Conservation (phyloP, 2,329 filamentous ascomycete species). For the Penicillium concentricum region DNA sequence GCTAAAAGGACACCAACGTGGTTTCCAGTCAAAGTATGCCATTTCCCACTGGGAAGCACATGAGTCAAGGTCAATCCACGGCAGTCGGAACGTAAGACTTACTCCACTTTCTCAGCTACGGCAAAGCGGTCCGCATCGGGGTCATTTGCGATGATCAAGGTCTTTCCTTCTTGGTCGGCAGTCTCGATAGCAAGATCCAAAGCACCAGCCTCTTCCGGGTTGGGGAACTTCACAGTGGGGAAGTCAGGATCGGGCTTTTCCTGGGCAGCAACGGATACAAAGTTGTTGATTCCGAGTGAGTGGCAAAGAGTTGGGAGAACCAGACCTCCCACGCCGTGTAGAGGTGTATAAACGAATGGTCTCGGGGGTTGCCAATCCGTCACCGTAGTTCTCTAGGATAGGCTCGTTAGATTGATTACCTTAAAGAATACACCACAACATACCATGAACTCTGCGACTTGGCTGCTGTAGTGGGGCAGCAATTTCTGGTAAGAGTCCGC, state of each 20-base stretch:
- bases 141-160: conserved; percentile 61
- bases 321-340: conserved; percentile 42
- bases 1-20: conserved; percentile 62
- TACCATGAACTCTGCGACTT: conserved; percentile 36
- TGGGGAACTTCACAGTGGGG: conserved; percentile 63
- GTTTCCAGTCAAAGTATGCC: conserved; percentile 65
- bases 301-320: conserved; percentile 36
- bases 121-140: conserved; percentile 66
- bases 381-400: conserved; percentile 33
- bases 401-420: conserved; percentile 13
- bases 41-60: conserved; percentile 43
- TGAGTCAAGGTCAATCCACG: conserved; percentile 1
- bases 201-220: conserved; percentile 64
- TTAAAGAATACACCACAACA: conserved; percentile 2
- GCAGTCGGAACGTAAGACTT: conserved; percentile 14
- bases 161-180: conserved; percentile 51
- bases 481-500: conserved; percentile 29
- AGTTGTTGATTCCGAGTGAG: conserved; percentile 34
- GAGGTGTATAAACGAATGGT: conserved; percentile 45
- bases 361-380: conserved; percentile 26
- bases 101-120: conserved; percentile 57
- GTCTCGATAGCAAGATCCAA: conserved; percentile 58
- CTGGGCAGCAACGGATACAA: conserved; percentile 45
- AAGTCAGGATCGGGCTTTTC: conserved; percentile 62
- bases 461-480: conserved; percentile 29